A percentile compares a stretch with the other conserved stretches of the same genome.
Evolutionary conservation across 169 alveolate species (phyloP).

Genomic region (Blepharisma undulans): DNA sequence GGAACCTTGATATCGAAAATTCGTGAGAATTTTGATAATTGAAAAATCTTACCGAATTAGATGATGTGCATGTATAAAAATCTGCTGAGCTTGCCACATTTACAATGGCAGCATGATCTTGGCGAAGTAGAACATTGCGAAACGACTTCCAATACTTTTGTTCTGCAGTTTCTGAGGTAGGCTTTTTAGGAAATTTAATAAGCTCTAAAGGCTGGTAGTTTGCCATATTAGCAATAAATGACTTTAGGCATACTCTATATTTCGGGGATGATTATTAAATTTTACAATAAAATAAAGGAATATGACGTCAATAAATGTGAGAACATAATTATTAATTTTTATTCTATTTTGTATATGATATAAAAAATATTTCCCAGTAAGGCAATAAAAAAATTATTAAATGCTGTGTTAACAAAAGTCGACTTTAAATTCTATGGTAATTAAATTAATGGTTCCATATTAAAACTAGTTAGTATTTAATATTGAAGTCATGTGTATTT

Average conservation of each 20-base stretch:
- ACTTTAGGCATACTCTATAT: too few relatives aligned
- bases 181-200: conserved; percentile 23
- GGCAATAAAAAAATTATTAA: background rate
- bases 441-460: too few relatives aligned
- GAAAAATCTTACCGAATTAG: conserved; percentile 26
- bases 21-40: background rate
- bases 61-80: conserved; percentile 20
- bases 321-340: too few relatives aligned
- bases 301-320: too few relatives aligned
- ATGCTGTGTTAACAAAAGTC: too few relatives aligned
- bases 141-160: conserved; percentile 11
- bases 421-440: too few relatives aligned
- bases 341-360: too few relatives aligned
- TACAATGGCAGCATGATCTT: conserved; percentile 8
- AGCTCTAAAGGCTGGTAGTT: conserved; percentile 33
- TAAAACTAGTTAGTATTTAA: too few relatives aligned
- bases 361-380: too few relatives aligned
- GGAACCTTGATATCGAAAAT: background rate
- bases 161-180: conserved; percentile 8
- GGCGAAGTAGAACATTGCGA: background rate
- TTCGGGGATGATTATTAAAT: background rate
- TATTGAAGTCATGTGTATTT: background rate
- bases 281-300: too few relatives aligned
- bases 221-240: conserved; percentile 19
- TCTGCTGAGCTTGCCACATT: background rate